Evolutionary conservation across 2,329 filamentous ascomycete species (phyloP).

Genomic region (Ophiocordyceps camponoti-leonardi): DNA sequence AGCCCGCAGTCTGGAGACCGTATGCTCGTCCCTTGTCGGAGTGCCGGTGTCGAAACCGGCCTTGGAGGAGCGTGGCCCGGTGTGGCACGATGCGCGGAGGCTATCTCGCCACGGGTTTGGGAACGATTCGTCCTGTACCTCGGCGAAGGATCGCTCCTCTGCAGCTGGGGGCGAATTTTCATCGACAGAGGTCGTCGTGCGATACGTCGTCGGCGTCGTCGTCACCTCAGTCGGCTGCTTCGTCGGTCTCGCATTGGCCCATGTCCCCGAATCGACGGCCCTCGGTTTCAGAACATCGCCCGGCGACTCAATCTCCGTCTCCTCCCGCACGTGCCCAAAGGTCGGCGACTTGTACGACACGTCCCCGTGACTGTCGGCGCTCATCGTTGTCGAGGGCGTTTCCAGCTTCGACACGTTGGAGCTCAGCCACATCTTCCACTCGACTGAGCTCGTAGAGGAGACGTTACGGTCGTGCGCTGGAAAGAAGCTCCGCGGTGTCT

Average conservation of each 20-base stretch:
- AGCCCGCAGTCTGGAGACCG: neutral
- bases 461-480: slow-evolving; percentile 15
- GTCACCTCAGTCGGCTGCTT: neutral
- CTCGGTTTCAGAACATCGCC: slow-evolving; percentile 1
- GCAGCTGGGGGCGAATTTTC: slow-evolving; percentile 4
- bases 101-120: slow-evolving; percentile 4
- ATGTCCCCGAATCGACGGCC: neutral
- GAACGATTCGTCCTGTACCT: neutral
- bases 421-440: slow-evolving; percentile 39
- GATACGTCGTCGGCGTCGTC: neutral
- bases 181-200: neutral
- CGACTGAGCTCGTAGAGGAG: slow-evolving; percentile 28
- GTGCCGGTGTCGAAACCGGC: slow-evolving; percentile 5
- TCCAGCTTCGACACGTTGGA: slow-evolving; percentile 32
- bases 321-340: slow-evolving; percentile 28
- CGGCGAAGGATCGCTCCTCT: neutral
- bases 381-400: slow-evolving; percentile 4
- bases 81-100: slow-evolving; percentile 4
- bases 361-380: slow-evolving; percentile 1
- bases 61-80: slow-evolving; percentile 10
- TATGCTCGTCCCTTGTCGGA: slow-evolving; percentile 5
- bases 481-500: slow-evolving; percentile 1
- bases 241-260: neutral
- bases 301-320: slow-evolving; percentile 27
- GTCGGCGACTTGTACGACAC: slow-evolving; percentile 1